Conservation (phyloP, 2,329 filamentous ascomycete genomes). For the Aspergillus calidoustus region DNA sequence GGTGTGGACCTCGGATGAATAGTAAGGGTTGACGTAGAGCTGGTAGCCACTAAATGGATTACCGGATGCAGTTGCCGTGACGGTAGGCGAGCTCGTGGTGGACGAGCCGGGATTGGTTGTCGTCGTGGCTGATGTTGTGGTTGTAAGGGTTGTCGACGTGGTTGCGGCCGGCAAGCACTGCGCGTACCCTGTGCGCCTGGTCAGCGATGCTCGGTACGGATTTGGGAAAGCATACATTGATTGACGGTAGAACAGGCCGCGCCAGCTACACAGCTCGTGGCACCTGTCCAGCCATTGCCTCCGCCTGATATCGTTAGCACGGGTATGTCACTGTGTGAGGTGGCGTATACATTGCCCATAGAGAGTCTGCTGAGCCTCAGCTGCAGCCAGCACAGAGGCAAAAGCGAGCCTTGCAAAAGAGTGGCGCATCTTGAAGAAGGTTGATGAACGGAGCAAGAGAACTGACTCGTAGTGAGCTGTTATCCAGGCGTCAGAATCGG, state of each 20-base stretch:
- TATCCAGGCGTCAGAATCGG: neutral
- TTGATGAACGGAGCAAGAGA: neutral
- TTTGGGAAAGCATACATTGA: neutral
- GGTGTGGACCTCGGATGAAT: slow-evolving; percentile 56
- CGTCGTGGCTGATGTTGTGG: neutral
- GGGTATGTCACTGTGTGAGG: too few species aligned
- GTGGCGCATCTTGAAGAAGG: slow-evolving; percentile 2
- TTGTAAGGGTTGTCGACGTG: slow-evolving; percentile 9
- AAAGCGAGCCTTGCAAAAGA: neutral
- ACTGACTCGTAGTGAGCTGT: neutral
- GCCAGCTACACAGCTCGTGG: slow-evolving; percentile 9
- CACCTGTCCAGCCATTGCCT: slow-evolving; percentile 11
- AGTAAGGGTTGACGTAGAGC: slow-evolving; percentile 58
- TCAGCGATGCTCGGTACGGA: neutral
- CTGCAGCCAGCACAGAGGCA: slow-evolving; percentile 1
- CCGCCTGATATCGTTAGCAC: slow-evolving; percentile 5
- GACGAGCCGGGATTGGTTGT: neutral
- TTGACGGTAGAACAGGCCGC: slow-evolving; percentile 9
- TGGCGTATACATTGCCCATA: slow-evolving; percentile 12
- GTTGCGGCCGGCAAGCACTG: slow-evolving; percentile 13
- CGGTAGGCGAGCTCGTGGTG: slow-evolving; percentile 22
- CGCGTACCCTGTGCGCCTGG: slow-evolving; percentile 4
- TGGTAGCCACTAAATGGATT: slow-evolving; percentile 57
- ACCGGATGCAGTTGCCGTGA: slow-evolving; percentile 42
- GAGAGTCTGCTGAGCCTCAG: slow-evolving; percentile 16